Conservation (phyloP, 371 early-diverging fungal genomes). For the Mucor circinelloides region DNA sequence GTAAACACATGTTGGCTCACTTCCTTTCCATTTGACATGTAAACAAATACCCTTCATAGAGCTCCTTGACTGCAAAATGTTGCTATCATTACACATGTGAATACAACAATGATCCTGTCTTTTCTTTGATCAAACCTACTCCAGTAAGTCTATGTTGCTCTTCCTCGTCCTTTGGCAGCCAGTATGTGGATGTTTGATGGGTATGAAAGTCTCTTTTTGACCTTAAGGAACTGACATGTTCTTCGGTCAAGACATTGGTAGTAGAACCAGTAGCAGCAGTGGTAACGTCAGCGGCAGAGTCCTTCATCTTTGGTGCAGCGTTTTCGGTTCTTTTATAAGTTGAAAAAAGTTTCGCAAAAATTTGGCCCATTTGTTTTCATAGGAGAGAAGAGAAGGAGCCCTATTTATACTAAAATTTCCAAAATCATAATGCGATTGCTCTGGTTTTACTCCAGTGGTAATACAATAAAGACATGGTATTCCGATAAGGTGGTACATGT, state of each 20-base stretch:
- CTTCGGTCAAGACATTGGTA: not conserved
- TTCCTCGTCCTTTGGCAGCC: conserved; percentile 29
- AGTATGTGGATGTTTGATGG: conserved; percentile 7
- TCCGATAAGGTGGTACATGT: not conserved
- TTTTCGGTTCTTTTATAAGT: not conserved
- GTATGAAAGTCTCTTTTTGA: conserved; percentile 33
- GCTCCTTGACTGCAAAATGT: conserved; percentile 22
- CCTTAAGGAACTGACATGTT: not conserved
- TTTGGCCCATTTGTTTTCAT: not conserved
- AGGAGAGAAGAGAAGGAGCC: not conserved
- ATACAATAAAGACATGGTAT: not conserved
- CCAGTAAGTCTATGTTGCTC: conserved; percentile 17
- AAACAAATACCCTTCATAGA: conserved; percentile 17
- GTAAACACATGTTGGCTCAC: not conserved
- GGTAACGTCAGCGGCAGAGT: not conserved
- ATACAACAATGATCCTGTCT: conserved; percentile 15
- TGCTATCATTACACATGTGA: conserved; percentile 6
- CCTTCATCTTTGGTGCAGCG: not conserved
- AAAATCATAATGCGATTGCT: not conserved
- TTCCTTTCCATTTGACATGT: not conserved
- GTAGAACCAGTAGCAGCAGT: not conserved
- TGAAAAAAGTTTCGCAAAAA: not conserved
- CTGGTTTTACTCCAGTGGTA: not conserved
- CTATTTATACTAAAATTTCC: not conserved
- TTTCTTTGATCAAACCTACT: not conserved